Evolutionary conservation across 2,329 filamentous ascomycete genomes (phyloP).

Genomic region (Magnaporthiopsis poae): DNA sequence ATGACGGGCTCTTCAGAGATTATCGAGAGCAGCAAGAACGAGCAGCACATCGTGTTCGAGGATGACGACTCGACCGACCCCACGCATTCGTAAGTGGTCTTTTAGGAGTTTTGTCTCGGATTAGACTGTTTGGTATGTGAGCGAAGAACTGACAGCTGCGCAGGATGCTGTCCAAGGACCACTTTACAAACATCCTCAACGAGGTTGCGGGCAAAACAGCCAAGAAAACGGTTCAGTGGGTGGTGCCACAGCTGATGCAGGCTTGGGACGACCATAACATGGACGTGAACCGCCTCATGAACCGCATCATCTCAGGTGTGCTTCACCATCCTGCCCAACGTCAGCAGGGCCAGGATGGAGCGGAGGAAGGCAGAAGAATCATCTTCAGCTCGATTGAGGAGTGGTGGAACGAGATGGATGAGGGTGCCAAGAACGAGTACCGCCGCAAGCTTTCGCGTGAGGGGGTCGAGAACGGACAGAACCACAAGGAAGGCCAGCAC

Average conservation of each 20-base stretch:
- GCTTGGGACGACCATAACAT: constrained; percentile 71
- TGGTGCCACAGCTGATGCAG: constrained; percentile 78
- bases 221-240: constrained; percentile 69
- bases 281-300: constrained; percentile 60
- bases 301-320: constrained; percentile 70
- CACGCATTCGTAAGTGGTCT: constrained; percentile 3
- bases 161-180: constrained; percentile 82
- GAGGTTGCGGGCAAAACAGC: constrained; percentile 78
- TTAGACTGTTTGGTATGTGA: not conserved
- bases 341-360: constrained; percentile 58
- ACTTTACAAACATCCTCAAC: constrained; percentile 83
- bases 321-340: constrained; percentile 82
- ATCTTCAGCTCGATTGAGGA: constrained; percentile 74
- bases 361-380: constrained; percentile 57
- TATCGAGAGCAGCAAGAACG: constrained; percentile 70
- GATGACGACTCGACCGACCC: constrained; percentile 70
- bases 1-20: constrained; percentile 78
- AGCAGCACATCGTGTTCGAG: constrained; percentile 79
- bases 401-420: constrained; percentile 68
- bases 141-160: not conserved
- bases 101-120: not conserved
- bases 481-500: constrained; percentile 76
- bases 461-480: constrained; percentile 66
- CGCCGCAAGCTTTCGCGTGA: constrained; percentile 66
- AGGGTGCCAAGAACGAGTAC: constrained; percentile 54